Base-by-base conservation (phyloP, 805 yeast species). In the Hanseniaspora meyeri region DNA sequence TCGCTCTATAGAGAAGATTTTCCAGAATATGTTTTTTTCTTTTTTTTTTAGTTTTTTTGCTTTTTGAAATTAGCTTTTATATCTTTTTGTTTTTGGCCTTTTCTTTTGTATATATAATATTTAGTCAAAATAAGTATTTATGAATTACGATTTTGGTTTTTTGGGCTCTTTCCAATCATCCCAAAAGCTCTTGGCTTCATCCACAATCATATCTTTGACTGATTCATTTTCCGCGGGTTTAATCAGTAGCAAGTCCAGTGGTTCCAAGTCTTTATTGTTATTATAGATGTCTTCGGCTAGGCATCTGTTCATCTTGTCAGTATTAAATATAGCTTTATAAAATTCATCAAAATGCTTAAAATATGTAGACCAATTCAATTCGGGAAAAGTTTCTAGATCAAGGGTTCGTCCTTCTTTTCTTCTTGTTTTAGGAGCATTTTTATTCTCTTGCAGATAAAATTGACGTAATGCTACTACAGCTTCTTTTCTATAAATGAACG, bases 371-470 rank as follows among this genome's bases (percentile, higher is more conserved):
- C 84, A 87, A 8, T 75, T 69, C n/a, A 87, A 63, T 0, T 71
- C 70, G 0, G 95, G 91, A 59, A 78, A 85, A 29, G 71, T 75
- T 29, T 79, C 76, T 20, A 70, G 68, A 24, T 77, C 85, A 58
- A 81, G 74, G 58, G 70, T 79, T 66, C 83, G 80, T 66, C 78
- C 81, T 67, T 83, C 83, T 66, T 90, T 90, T 24, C 77, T 72
- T 62, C 85, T 80, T 3, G 95, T 90, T 29, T 69, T 76, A 0
- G 97, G 98, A 0, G 97, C 95, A 47, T 81, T 78, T 32, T 79
- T 83, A 68, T 93, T 93, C 65, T 89, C 95, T 65, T 79, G 82
- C 9, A 90, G 77, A 66, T 93, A 93, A 68, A 93, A 93, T 65
- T 80, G 78, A 57, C 98, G 74, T 45, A 93, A 71, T 47, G 93